Conservation (phyloP, 371 early-diverging fungal genomes). For the Smittium mucronatum region DNA sequence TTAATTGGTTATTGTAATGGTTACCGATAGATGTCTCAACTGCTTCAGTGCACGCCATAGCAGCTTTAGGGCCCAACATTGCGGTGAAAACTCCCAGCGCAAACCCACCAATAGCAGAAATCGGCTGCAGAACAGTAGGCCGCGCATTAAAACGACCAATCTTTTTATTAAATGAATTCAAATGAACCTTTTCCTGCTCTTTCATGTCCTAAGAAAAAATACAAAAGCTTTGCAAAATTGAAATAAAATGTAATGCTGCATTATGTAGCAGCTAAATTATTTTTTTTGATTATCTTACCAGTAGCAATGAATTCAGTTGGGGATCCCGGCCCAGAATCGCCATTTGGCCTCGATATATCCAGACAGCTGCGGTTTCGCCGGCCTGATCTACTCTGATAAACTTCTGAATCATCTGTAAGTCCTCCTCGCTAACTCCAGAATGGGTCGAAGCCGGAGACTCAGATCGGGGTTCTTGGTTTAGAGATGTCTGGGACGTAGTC, state of each 20-base stretch:
- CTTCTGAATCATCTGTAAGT: slow-evolving; percentile 26
- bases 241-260: background rate
- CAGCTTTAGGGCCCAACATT: slow-evolving; percentile 79
- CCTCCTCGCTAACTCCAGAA: background rate
- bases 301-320: slow-evolving; percentile 51
- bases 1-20: slow-evolving; percentile 80
- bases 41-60: slow-evolving; percentile 97
- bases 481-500: too few relatives aligned
- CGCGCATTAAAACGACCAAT: slow-evolving; percentile 64
- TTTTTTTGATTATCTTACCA: slow-evolving; percentile 31
- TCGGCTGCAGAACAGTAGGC: slow-evolving; percentile 70
- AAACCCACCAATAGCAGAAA: slow-evolving; percentile 82
- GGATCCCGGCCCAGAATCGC: slow-evolving; percentile 65
- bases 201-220: slow-evolving; percentile 61
- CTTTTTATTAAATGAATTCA: slow-evolving; percentile 60
- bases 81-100: slow-evolving; percentile 79
- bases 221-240: background rate
- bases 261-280: background rate
- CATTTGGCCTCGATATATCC: slow-evolving; percentile 87
- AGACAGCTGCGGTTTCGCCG: slow-evolving; percentile 91
- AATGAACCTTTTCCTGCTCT: slow-evolving; percentile 83
- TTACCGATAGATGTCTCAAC: slow-evolving; percentile 94
- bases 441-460: too few relatives aligned
- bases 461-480: too few relatives aligned
- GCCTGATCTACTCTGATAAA: slow-evolving; percentile 94